These are phyloP conservation scores for Agaricus subrufescens DNA, from an alignment of 768 basidiomycete species.

Conservation along the genomic window DNA sequence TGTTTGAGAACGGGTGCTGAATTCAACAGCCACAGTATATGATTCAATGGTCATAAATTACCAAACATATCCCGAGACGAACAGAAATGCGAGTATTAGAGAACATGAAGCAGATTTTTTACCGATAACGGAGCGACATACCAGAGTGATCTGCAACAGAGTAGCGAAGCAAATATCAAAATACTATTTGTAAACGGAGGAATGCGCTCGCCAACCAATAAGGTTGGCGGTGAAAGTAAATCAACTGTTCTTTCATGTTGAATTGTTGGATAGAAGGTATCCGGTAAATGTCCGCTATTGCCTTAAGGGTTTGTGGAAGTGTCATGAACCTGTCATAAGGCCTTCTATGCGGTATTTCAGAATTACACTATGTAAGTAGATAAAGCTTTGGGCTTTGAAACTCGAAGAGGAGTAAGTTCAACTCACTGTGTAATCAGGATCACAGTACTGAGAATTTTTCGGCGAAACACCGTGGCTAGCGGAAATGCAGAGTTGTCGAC, in stretches of 20 bases:
- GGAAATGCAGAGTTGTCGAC: background rate
- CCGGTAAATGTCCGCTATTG: slow-evolving; percentile 2
- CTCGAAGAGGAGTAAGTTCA: background rate
- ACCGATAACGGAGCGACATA: background rate
- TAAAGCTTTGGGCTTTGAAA: background rate
- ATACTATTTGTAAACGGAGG: background rate
- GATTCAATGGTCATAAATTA: background rate
- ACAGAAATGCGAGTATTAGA: background rate
- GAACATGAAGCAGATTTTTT: background rate
- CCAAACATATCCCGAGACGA: background rate
- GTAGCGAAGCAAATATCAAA: background rate
- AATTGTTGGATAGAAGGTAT: background rate
- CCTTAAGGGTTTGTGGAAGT: no score
- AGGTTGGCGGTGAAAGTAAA: slow-evolving; percentile 1
- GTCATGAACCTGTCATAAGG: background rate
- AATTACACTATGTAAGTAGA: background rate
- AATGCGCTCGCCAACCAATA: background rate
- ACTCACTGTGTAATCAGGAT: background rate
- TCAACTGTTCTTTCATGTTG: background rate
- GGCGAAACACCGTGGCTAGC: slow-evolving; percentile 8
- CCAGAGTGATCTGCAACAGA: background rate
- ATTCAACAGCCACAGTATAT: no score
- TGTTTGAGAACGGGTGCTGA: no score
- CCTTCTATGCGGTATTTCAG: background rate
- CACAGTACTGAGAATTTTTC: slow-evolving; percentile 1